Evolutionary conservation across 2,329 filamentous ascomycete species (phyloP).

Genomic region (Penicillium palitans): DNA sequence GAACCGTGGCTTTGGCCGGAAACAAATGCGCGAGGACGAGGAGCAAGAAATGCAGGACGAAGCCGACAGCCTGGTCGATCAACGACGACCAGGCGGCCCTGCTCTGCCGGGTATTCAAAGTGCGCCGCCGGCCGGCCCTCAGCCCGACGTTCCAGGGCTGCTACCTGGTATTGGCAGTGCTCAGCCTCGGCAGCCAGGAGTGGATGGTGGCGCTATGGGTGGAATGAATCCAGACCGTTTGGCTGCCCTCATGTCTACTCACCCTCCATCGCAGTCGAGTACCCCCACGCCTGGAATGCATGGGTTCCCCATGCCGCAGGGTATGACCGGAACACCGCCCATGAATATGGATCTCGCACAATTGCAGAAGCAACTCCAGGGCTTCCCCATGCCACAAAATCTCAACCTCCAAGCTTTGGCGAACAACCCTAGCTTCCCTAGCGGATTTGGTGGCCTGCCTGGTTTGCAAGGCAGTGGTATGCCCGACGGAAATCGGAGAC

Average conservation of each 20-base stretch:
- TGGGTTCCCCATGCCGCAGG: slow-evolving; percentile 43
- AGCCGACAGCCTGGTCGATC: slow-evolving; percentile 86
- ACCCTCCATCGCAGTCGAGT: slow-evolving; percentile 34
- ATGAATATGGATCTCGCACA: slow-evolving; percentile 41
- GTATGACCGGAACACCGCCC: slow-evolving; percentile 51
- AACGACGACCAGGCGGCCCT: slow-evolving; percentile 70
- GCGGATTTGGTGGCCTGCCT: slow-evolving; percentile 33
- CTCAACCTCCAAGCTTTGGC: slow-evolving; percentile 44
- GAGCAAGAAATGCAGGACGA: slow-evolving; percentile 93
- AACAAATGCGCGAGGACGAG: slow-evolving; percentile 84
- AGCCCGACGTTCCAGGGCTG: slow-evolving; percentile 47
- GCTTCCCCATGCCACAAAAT: slow-evolving; percentile 37
- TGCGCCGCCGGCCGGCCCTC: slow-evolving; percentile 51
- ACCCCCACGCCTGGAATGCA: slow-evolving; percentile 38
- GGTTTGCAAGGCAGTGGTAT: slow-evolving; percentile 38
- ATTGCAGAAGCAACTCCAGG: slow-evolving; percentile 44
- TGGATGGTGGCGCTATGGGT: slow-evolving; percentile 40
- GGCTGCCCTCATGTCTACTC: slow-evolving; percentile 50
- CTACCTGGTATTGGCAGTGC: slow-evolving; percentile 52
- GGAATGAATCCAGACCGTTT: slow-evolving; percentile 51
- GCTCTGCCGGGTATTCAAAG: slow-evolving; percentile 52
- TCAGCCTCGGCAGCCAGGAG: slow-evolving; percentile 38
- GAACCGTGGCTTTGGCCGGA: slow-evolving; percentile 74
- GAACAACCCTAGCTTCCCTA: slow-evolving; percentile 35
- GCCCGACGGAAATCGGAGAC: slow-evolving; percentile 59